Base-by-base conservation (phyloP, 306 rosid species). In the Herpetospermum pedunculosum region DNA sequence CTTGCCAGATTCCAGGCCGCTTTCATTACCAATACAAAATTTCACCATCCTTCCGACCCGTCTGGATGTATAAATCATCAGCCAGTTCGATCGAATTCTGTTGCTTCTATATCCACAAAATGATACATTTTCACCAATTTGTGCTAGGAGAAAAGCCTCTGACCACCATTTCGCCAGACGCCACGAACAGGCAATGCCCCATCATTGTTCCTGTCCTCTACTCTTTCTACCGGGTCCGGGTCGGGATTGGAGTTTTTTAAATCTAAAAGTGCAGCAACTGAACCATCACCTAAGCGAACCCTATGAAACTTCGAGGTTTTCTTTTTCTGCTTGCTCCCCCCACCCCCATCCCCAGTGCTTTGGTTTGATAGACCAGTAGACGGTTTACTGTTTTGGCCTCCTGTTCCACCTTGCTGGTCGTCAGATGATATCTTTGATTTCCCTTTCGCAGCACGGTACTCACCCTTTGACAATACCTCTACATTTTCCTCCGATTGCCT, bases 111-210 rank as follows among this genome's bases (percentile, higher is more conserved):
- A 34, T 49, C 64, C 65, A 35, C 65, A 52, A 72, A 72, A 72
- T 72, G n/a, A 46, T 21, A 46, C 55, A 70, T 15, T 73, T 73
- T 21, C 6, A 21, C 38, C 4, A 2, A 55, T 40, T 43, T 40
- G 19, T 53, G 29, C 64, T 76, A 81, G 38, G 81, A 54, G 78
- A 81, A 81, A 15, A 94, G 91, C 73, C 70, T 91, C 1, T 86
- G 85, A 34, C 82, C 91, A 28, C 92, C 96, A 4, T 63, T 91
- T 75, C 85, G 80, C 99, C 99, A 94, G 48, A 94, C 99, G 65
- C 97, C 97, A 25, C 85, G 87, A 6, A 83, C 92, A 40, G 97
- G 96, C 69, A 82, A 79, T 64, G 86, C 95, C 75, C 86, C 91
- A 11, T 76, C 21, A 13, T 80, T 58, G 76, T 85, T 73, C 38